A percentile compares a stretch with the other conserved stretches of the same genome.
Conservation (phyloP, 148 eudicot species). For the Chenopodium formosanum region DNA sequence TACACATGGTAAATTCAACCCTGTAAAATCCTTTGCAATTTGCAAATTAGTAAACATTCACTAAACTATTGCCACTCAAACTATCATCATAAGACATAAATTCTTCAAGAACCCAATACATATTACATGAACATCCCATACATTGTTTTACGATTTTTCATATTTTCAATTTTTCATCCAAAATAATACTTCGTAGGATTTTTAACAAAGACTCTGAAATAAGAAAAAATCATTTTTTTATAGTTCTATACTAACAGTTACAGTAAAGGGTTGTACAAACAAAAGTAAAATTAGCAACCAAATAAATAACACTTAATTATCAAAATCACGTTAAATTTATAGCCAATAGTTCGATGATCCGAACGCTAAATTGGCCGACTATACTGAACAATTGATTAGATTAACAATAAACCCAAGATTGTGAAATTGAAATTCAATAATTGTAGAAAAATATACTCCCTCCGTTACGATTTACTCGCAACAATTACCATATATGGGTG, state of each 20-base stretch:
- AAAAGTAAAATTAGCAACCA: neutral
- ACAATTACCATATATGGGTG: too few species aligned
- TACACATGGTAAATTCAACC: too few species aligned
- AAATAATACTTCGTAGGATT: neutral
- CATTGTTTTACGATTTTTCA: neutral
- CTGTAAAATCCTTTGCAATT: neutral
- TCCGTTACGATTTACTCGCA: too few species aligned
- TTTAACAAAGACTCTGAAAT: neutral
- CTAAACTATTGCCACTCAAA: neutral
- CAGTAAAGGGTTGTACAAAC: neutral
- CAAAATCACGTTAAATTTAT: neutral
- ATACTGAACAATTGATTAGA: too few species aligned
- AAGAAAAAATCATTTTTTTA: too few species aligned
- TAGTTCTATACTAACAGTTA: neutral
- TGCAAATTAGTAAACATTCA: neutral
- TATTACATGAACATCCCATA: neutral
- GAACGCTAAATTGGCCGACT: too few species aligned
- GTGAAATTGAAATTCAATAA: neutral
- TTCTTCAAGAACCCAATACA: neutral
- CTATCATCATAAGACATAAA: neutral
- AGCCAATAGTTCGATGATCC: too few species aligned
- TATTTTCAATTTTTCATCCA: neutral
- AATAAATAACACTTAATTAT: neutral
- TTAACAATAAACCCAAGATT: too few species aligned
- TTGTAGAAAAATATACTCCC: neutral